Evolutionary conservation across 148 eudicot genomes (phyloP), one percentile per base, ranked within the genome.

Genomic region (Vaccinium corymbosum): DNA sequence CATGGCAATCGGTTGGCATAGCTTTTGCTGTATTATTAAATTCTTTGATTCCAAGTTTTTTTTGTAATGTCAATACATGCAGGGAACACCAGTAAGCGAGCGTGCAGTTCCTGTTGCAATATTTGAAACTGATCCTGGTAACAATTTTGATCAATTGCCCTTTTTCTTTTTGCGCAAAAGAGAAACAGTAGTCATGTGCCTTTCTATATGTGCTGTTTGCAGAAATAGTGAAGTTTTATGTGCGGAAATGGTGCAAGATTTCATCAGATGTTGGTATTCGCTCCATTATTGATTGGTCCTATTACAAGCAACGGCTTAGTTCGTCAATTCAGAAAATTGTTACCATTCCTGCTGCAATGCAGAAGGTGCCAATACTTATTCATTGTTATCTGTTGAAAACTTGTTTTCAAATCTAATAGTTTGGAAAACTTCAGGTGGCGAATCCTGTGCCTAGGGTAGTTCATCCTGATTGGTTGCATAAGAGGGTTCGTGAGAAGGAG

Each of bases 311-410:
- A 86, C 92, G 99, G 76, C 94, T 97, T 73, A 87, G 99, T 87
- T 97, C 99, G 70, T 87, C 99, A 61, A 97, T 97, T 88, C 99
- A 97, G 80, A 97, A 97, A 87, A 97, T 93, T 80, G 92, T 97
- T 80, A 94, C 98, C 79, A 97, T 97, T 89, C 99, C 99, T 80
- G 99, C 99, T 88, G 99, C 98, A 55, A 97, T 97, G 99, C 99
- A 97, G 89, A 97, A 97, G 99, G 99, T 97, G 84, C 83, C 76
- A 42, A 80, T 87, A 55, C 62, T n/a, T 84, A 15, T 62, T 57
- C 83, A 53, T 80, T 66, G 52, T 52, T 68, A n/a, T 46, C 17
- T 80, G 68, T 29, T 74, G n/a, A 12, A 61, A 38, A 19, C 55
- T 48, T 52, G 71, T 72, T 86, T 55, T 72, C 76, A 11, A 7